phyloP scores from a whole-genome alignment of 257 asterid species.

The Penstemon eatonii region DNA sequence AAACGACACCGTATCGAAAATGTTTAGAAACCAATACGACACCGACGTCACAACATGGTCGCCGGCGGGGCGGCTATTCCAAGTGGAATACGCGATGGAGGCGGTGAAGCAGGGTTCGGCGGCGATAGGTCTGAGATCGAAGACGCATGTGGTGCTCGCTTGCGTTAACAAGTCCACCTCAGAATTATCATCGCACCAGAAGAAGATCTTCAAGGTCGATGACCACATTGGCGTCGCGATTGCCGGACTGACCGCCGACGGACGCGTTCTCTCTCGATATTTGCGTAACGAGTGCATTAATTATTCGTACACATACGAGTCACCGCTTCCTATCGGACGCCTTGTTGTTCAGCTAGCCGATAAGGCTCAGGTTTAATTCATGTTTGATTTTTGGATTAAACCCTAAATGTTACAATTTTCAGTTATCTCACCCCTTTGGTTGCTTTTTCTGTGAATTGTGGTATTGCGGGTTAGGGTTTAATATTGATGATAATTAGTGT shows the following conservation, averaged over 20 bases:
- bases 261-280: slow-evolving; percentile 92
- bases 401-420: slow-evolving; percentile 30
- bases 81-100: slow-evolving; percentile 98
- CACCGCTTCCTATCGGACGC: slow-evolving; percentile 87
- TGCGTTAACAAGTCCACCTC: slow-evolving; percentile 86
- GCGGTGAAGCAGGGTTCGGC: slow-evolving; percentile 99
- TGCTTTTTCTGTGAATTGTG: slow-evolving; percentile 7
- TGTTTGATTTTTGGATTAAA: slow-evolving; percentile 9
- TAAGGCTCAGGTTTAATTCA: slow-evolving; percentile 82
- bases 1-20: slow-evolving; percentile 32
- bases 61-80: slow-evolving; percentile 92
- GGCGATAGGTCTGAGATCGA: slow-evolving; percentile 94
- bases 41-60: slow-evolving; percentile 99
- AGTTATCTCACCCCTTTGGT: slow-evolving; percentile 9
- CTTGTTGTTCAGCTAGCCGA: slow-evolving; percentile 98
- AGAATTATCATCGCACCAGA: slow-evolving; percentile 96
- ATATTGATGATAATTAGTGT: slow-evolving; percentile 7
- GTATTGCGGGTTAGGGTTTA: slow-evolving; percentile 21
- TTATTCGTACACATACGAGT: slow-evolving; percentile 80
- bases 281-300: slow-evolving; percentile 95
- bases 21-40: slow-evolving; percentile 96
- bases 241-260: slow-evolving; percentile 98
- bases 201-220: slow-evolving; percentile 98
- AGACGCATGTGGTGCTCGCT: slow-evolving; percentile 86
- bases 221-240: slow-evolving; percentile 98